Percentiles rank a stretch among this genome's conserved stretches.
Evolutionary conservation across 495 filamentous ascomycete genomes (phyloP).

Genomic region (Penicillium bialowiezense): DNA sequence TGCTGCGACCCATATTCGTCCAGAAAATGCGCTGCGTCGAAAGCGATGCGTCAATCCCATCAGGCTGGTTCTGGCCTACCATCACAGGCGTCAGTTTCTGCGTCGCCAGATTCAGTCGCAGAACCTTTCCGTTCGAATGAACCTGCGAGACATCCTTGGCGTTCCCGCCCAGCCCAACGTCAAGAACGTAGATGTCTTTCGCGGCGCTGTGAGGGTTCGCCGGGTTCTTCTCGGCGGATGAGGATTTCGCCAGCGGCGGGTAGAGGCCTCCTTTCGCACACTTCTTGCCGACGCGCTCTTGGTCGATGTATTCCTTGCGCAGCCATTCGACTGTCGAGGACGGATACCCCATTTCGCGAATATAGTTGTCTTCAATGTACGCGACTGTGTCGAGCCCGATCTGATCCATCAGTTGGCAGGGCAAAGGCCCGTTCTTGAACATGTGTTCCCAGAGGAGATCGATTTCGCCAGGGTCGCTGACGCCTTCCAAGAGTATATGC

Average conservation of each 20-base stretch:
- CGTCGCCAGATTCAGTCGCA: slow-evolving; percentile 18
- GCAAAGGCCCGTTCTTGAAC: slow-evolving; percentile 24
- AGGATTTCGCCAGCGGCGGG: slow-evolving; percentile 6
- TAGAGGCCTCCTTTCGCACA: slow-evolving; percentile 35
- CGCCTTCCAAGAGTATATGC: slow-evolving; percentile 48
- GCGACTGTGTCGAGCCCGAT: slow-evolving; percentile 34
- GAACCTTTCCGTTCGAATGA: slow-evolving; percentile 21
- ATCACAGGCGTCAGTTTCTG: slow-evolving; percentile 25
- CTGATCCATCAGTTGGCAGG: slow-evolving; percentile 32
- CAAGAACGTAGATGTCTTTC: slow-evolving; percentile 25
- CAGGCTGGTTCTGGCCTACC: slow-evolving; percentile 37
- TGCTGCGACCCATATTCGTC: slow-evolving; percentile 50
- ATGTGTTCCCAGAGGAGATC: slow-evolving; percentile 38
- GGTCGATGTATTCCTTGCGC: slow-evolving; percentile 27
- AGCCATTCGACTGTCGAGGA: slow-evolving; percentile 32
- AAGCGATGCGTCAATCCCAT: slow-evolving; percentile 44
- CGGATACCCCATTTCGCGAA: slow-evolving; percentile 28
- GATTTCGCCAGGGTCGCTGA: slow-evolving; percentile 45
- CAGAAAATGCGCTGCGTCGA: slow-evolving; percentile 43
- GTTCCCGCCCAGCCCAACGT: slow-evolving; percentile 29
- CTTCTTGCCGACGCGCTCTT: slow-evolving; percentile 31
- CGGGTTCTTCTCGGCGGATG: slow-evolving; percentile 6
- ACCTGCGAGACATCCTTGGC: slow-evolving; percentile 15
- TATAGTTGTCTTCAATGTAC: slow-evolving; percentile 43
- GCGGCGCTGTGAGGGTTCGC: slow-evolving; percentile 11